These are phyloP conservation scores for Lizonia empirigonia DNA, from an alignment of 2,329 filamentous ascomycete genomes.

Conservation along the genomic window DNA sequence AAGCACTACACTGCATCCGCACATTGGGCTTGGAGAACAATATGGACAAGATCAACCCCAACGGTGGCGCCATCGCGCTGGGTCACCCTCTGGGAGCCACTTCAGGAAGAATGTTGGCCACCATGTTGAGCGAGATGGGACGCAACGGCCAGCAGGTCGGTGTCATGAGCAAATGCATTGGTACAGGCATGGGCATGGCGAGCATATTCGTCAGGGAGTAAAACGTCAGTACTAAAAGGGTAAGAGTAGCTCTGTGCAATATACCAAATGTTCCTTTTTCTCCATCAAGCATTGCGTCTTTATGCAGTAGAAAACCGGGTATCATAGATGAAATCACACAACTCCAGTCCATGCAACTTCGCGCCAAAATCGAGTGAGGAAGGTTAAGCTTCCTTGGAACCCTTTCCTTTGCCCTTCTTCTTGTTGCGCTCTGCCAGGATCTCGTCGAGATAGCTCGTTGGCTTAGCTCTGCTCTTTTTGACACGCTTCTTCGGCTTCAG, in stretches of 20 bases:
- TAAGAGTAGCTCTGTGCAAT: not conserved
- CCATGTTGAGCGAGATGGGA: slow-evolving; percentile 71
- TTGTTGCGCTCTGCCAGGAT: slow-evolving; percentile 55
- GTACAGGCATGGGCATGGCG: slow-evolving; percentile 60
- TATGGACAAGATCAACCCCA: slow-evolving; percentile 81
- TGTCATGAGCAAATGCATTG: slow-evolving; percentile 85
- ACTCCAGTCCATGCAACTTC: slow-evolving; percentile 8
- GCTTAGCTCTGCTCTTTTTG: slow-evolving; percentile 41
- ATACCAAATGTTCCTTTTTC: slow-evolving; percentile 1
- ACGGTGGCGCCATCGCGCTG: slow-evolving; percentile 91
- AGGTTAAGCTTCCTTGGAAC: slow-evolving; percentile 2
- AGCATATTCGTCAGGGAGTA: slow-evolving; percentile 56
- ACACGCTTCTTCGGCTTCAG: slow-evolving; percentile 17
- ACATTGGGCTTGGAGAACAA: slow-evolving; percentile 70
- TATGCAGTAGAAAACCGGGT: slow-evolving; percentile 1
- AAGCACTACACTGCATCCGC: slow-evolving; percentile 72
- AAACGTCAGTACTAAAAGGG: slow-evolving; percentile 24
- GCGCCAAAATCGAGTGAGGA: no score
- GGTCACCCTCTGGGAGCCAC: slow-evolving; percentile 92
- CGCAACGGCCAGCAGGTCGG: slow-evolving; percentile 74
- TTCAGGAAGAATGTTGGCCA: slow-evolving; percentile 78
- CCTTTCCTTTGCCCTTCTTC: slow-evolving; percentile 49
- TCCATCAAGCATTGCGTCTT: no score
- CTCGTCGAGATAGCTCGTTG: slow-evolving; percentile 61
- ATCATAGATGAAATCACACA: slow-evolving; percentile 4